A percentile compares a stretch with the other conserved stretches of the same genome.
Conservation (phyloP, 2,329 filamentous ascomycete species). For the Aspergillus flavus region DNA sequence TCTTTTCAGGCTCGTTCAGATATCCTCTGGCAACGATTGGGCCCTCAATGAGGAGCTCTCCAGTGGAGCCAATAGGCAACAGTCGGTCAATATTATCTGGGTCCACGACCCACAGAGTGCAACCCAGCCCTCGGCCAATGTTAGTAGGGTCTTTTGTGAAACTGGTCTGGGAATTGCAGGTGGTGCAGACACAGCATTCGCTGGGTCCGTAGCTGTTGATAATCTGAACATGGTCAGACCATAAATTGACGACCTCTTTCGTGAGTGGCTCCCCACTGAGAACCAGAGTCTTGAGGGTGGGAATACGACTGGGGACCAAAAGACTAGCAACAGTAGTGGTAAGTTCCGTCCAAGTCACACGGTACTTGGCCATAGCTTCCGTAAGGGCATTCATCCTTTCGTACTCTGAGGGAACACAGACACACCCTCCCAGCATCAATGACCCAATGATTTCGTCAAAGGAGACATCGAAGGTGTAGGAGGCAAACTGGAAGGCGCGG, state of each 20-base stretch:
- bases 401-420: constrained; percentile 3
- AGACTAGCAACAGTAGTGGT: constrained; percentile 1
- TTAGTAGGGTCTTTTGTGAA: background rate
- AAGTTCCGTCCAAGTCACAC: background rate
- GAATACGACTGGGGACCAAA: background rate
- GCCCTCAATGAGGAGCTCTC: constrained; percentile 11
- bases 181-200: constrained; percentile 2
- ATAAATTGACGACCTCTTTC: background rate
- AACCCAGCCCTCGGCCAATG: constrained; percentile 6
- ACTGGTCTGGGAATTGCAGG: background rate
- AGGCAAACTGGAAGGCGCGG: constrained; percentile 6
- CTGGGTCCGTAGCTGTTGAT: constrained; percentile 7
- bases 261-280: constrained; percentile 4
- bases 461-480: background rate
- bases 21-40: constrained; percentile 7
- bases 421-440: constrained; percentile 4
- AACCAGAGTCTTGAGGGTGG: background rate
- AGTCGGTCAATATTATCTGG: background rate
- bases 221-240: background rate
- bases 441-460: background rate
- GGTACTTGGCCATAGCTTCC: background rate
- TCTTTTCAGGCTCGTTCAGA: constrained; percentile 20
- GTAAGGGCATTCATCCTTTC: constrained; percentile 2
- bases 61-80: constrained; percentile 6
- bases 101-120: constrained; percentile 9